A percentile compares a stretch with the other conserved stretches of the same genome.
Conservation (phyloP, 805 yeast species). For the Ogataea philodendri region DNA sequence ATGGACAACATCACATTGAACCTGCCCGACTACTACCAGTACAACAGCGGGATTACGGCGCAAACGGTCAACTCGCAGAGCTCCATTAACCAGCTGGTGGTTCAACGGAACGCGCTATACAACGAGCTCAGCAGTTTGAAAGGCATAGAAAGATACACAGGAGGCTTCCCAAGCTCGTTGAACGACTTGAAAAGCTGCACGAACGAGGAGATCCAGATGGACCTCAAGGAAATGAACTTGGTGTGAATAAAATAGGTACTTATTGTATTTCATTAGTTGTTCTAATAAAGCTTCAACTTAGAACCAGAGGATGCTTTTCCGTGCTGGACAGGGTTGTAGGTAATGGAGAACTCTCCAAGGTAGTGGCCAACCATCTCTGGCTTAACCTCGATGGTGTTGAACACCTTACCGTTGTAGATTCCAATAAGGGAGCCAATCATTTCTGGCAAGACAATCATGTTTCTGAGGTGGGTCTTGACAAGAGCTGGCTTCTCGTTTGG, state of each 20-base stretch:
- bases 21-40: conserved; percentile 44
- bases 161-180: conserved; percentile 82
- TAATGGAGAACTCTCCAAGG: conserved; percentile 99
- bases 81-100: conserved; percentile 47
- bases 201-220: conserved; percentile 71
- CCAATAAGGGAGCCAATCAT: conserved; percentile 99
- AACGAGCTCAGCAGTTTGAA: conserved; percentile 68
- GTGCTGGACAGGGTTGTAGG: conserved; percentile 99
- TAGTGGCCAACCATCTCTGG: conserved; percentile 99
- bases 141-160: conserved; percentile 58
- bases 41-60: conserved; percentile 27
- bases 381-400: conserved; percentile 97
- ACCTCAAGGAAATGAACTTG: conserved; percentile 58
- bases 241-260: conserved; percentile 29
- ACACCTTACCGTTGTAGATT: conserved; percentile 99
- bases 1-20: conserved; percentile 66
- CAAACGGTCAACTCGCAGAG: conserved; percentile 25
- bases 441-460: conserved; percentile 98
- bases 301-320: conserved; percentile 54
- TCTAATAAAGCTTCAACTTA: conserved; percentile 37
- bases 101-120: conserved; percentile 62
- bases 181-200: conserved; percentile 60
- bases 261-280: conserved; percentile 16
- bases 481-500: conserved; percentile 95
- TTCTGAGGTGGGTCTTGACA: conserved; percentile 99